Base-by-base conservation (phyloP, 257 asterid species). In the Coffea canephora region DNA sequence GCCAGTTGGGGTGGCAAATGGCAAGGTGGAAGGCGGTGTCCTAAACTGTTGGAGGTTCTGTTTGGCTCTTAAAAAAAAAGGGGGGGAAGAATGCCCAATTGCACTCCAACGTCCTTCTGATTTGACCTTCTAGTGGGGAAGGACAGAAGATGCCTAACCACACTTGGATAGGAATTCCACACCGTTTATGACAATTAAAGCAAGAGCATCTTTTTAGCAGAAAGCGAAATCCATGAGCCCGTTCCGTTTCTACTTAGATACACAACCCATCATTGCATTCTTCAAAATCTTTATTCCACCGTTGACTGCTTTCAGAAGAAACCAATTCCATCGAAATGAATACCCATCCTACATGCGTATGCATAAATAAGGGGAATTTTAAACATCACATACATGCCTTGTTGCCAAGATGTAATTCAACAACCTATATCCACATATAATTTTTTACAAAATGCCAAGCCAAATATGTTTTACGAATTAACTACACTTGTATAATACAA, bases 11-110 rank as follows among this genome's bases (percentile, higher is more conserved):
- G 10, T 10, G 31, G 64, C 65, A 49, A 59, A 76, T 18, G 57
- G 50, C 21, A 18, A 23, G 65, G 4, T 31, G 34, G 39, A 62
- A 27, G 43, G 73, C 54, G 52, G 18, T 49, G 75, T 66, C 79
- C 79, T 65, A 46, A 14, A 70, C 62, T 73, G 79, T 65, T 69
- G 83, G 83, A 73, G 41, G 23, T 73, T 12, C 16, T 79, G 74
- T 45, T 79, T 62, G 52, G 82, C 72, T 39, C 74, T 31, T 31
- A 36, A 41, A 23, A 76, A 36, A 23, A 12, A 41, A 48, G 21
- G 62, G 27, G 27, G 25, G 61, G 41, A 27, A 74, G 6, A 8
- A 43, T 19, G 31, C 23, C 39, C 16, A 9, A 65, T 18, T 66
- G 41, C 45, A 10, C 21, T 1, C 27, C 46, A 39, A 16, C 6